Evolutionary conservation across 768 basidiomycete genomes (phyloP).

Genomic region (Hypholoma fasciculare): DNA sequence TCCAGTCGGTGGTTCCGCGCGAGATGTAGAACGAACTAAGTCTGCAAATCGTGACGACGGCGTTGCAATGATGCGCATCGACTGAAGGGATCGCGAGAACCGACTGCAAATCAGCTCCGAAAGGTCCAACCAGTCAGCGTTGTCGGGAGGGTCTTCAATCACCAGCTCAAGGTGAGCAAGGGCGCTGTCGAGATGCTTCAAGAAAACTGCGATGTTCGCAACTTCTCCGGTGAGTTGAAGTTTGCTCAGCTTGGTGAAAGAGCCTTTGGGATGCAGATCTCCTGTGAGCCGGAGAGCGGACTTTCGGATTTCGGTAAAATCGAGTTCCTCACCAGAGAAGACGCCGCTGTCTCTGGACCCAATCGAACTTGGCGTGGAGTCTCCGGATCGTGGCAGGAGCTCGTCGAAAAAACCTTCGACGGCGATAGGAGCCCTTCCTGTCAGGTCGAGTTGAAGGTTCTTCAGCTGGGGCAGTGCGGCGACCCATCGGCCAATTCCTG

Average conservation of each 20-base stretch:
- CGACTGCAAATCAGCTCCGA: slow-evolving; percentile 61
- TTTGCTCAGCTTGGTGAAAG: slow-evolving; percentile 57
- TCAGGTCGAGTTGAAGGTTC: slow-evolving; percentile 69
- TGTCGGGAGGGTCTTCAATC: slow-evolving; percentile 78
- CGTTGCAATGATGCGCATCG: slow-evolving; percentile 62
- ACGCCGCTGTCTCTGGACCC: slow-evolving; percentile 74
- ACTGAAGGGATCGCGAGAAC: slow-evolving; percentile 59
- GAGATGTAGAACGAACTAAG: slow-evolving; percentile 73
- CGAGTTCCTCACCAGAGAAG: slow-evolving; percentile 75
- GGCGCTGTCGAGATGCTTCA: slow-evolving; percentile 67
- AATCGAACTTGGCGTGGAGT: slow-evolving; percentile 67
- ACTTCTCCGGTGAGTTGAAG: slow-evolving; percentile 72
- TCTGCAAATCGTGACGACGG: slow-evolving; percentile 80
- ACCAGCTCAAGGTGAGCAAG: slow-evolving; percentile 70
- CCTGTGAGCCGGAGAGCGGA: slow-evolving; percentile 65
- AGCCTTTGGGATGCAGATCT: slow-evolving; percentile 53
- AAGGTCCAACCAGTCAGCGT: slow-evolving; percentile 74
- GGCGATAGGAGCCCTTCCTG: slow-evolving; percentile 62
- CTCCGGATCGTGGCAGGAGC: slow-evolving; percentile 62
- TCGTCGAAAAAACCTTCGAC: slow-evolving; percentile 85
- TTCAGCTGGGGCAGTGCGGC: slow-evolving; percentile 62
- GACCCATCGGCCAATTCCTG: slow-evolving; percentile 76
- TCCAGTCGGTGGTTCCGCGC: slow-evolving; percentile 59
- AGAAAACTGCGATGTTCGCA: slow-evolving; percentile 68
- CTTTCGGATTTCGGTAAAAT: slow-evolving; percentile 75